phyloP scores from a whole-genome alignment of 1,284 basidiomycete species.

The Irpex sp. region DNA sequence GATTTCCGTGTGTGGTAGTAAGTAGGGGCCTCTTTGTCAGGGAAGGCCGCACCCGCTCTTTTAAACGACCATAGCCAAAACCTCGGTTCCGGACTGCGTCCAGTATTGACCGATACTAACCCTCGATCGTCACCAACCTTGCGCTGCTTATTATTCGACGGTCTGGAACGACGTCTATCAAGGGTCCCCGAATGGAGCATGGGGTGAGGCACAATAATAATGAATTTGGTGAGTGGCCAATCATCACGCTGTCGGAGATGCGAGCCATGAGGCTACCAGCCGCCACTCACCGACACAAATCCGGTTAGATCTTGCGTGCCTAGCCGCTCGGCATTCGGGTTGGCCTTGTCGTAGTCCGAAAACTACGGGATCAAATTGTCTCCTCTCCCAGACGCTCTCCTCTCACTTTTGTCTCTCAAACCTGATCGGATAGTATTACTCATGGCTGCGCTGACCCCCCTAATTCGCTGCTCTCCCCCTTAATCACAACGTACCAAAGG shows the following conservation, averaged over 20 bases:
- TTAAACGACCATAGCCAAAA: background rate
- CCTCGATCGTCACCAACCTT: conserved; percentile 12
- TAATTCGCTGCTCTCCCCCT: no score
- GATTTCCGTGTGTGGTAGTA: background rate
- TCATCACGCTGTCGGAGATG: background rate
- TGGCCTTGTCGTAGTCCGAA: background rate
- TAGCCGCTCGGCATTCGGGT: background rate
- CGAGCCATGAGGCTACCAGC: conserved; percentile 14
- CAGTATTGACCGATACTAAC: background rate
- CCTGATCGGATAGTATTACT: background rate
- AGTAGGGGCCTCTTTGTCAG: background rate
- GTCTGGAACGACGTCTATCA: conserved; percentile 9
- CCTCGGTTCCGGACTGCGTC: conserved; percentile 9
- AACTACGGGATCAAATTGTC: background rate
- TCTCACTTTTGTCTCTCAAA: background rate
- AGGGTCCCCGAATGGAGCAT: background rate
- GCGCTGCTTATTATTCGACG: conserved; percentile 4
- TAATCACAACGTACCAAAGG: no score
- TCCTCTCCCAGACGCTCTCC: background rate
- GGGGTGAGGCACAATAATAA: conserved; percentile 2
- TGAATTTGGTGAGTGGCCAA: conserved; percentile 2
- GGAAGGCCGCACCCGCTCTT: background rate
- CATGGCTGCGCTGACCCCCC: no score
- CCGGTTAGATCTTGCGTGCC: background rate
- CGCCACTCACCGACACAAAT: conserved; percentile 7